Evolutionary conservation across 768 basidiomycete species (phyloP).

Genomic region (Cystobasidium ongulense): DNA sequence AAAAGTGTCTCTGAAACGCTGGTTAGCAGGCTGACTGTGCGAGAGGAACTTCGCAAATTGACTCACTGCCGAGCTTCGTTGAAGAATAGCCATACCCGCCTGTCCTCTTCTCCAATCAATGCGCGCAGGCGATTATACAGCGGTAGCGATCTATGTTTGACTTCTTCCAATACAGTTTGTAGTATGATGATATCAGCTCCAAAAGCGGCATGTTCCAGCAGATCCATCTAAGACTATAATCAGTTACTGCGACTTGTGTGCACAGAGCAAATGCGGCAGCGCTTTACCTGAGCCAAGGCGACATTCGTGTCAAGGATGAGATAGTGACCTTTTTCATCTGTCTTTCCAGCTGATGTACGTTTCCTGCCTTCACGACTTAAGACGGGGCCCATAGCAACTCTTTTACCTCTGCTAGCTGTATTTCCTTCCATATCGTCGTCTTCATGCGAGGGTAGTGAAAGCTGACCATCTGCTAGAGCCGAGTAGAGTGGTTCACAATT

Average conservation of each 20-base stretch:
- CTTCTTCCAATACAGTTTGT: constrained; percentile 94
- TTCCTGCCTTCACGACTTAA: constrained; percentile 52
- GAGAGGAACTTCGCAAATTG: background rate
- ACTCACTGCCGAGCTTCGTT: constrained; percentile 48
- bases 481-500: constrained; percentile 51
- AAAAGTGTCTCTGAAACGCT: constrained; percentile 52
- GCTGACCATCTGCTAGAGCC: constrained; percentile 45
- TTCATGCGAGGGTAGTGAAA: constrained; percentile 57
- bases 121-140: constrained; percentile 85
- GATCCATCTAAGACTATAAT: constrained; percentile 65
- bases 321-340: constrained; percentile 52
- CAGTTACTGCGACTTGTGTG: constrained; percentile 24
- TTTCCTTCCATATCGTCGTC: constrained; percentile 42
- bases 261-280: constrained; percentile 22
- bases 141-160: constrained; percentile 84
- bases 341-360: constrained; percentile 15
- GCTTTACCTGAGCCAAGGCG: constrained; percentile 69
- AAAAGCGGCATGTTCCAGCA: constrained; percentile 70
- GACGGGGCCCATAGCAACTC: constrained; percentile 47
- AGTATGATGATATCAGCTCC: constrained; percentile 74
- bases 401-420: constrained; percentile 12
- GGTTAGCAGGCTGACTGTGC: background rate
- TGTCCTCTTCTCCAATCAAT: constrained; percentile 63
- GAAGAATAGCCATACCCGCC: constrained; percentile 48
- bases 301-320: constrained; percentile 91